phyloP scores from a whole-genome alignment of 2,329 filamentous ascomycete species.

The Alternaria sp. region DNA sequence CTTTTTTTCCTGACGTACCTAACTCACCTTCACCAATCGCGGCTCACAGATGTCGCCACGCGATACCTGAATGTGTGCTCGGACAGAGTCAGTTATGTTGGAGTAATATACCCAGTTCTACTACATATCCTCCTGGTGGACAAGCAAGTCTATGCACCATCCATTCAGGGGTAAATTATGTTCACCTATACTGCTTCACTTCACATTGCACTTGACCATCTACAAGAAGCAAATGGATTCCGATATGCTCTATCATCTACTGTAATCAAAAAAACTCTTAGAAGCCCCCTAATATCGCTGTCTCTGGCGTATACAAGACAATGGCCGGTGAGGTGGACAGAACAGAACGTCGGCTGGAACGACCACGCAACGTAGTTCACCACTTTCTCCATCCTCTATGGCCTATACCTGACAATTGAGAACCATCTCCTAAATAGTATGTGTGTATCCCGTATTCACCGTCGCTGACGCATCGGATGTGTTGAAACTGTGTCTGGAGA shows the following conservation, averaged over 20 bases:
- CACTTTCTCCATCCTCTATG: neutral
- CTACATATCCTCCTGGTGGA: neutral
- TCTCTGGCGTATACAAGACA: neutral
- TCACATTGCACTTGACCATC: neutral
- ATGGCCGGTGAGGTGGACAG: neutral
- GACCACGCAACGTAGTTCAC: neutral
- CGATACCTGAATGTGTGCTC: neutral
- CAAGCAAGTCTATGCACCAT: slow-evolving; percentile 2
- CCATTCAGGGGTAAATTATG: slow-evolving; percentile 13
- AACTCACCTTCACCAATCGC: slow-evolving; percentile 15
- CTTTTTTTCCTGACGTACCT: slow-evolving; percentile 15
- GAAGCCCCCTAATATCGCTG: neutral
- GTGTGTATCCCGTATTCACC: neutral
- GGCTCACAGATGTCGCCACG: neutral
- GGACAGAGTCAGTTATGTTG: neutral
- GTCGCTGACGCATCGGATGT: neutral
- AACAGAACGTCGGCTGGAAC: neutral
- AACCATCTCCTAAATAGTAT: neutral
- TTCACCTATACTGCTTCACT: neutral
- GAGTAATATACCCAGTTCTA: neutral
- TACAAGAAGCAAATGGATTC: neutral
- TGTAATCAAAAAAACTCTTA: neutral
- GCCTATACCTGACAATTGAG: too few species aligned
- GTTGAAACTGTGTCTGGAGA: neutral
- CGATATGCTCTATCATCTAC: neutral